Conservation (phyloP, 331 rosid species). For the Dryas integrifolia region DNA sequence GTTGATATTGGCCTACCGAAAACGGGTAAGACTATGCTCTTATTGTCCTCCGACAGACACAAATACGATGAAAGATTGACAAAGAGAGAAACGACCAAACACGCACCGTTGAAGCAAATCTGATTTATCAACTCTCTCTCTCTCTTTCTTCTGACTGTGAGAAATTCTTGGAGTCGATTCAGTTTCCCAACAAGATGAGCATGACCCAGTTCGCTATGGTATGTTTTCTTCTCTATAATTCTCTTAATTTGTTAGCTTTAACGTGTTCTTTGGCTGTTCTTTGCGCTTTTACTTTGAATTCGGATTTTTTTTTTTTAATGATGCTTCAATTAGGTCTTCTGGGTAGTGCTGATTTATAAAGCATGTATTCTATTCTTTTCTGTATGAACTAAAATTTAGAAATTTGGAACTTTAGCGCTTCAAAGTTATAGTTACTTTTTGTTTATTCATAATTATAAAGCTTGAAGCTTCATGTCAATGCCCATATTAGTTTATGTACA, state of each 20-base stretch:
- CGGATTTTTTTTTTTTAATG: neutral
- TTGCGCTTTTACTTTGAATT: constrained; percentile 9
- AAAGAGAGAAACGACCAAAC: neutral
- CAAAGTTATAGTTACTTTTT: constrained; percentile 6
- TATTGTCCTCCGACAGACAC: neutral
- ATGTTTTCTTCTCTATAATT: constrained; percentile 19
- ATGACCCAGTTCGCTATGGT: constrained; percentile 95
- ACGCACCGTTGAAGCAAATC: constrained; percentile 17
- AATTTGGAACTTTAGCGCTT: constrained; percentile 24
- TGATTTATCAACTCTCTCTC: neutral
- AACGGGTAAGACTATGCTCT: neutral
- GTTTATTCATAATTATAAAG: neutral
- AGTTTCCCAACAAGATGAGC: constrained; percentile 36
- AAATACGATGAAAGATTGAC: neutral
- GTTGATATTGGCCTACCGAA: neutral
- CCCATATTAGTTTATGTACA: neutral
- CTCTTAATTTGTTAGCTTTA: constrained; percentile 4
- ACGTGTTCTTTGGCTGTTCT: neutral
- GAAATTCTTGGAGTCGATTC: neutral
- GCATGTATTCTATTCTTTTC: neutral
- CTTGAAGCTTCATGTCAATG: neutral
- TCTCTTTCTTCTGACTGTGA: neutral
- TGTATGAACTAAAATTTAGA: constrained; percentile 9
- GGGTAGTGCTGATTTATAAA: constrained; percentile 1
- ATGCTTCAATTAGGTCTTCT: constrained; percentile 15